Evolutionary conservation across 2,329 filamentous ascomycete genomes (phyloP).

Genomic region (Cladosporium sp.): DNA sequence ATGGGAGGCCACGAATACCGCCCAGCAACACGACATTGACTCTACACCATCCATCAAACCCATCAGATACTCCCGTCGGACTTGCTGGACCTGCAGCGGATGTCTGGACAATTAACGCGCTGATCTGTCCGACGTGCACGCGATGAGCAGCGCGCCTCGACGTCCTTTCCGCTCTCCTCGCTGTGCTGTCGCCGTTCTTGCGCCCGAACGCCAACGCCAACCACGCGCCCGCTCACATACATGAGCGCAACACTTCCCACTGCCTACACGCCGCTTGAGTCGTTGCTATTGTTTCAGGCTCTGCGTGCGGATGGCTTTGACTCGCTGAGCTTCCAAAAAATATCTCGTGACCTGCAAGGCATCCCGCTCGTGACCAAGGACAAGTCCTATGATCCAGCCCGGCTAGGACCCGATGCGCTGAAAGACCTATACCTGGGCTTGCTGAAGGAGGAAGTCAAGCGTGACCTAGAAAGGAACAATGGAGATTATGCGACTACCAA

Average conservation of each 20-base stretch:
- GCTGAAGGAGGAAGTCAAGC: constrained; percentile 66
- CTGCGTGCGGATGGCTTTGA: constrained; percentile 65
- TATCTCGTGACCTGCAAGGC: constrained; percentile 69
- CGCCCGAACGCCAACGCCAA: constrained; percentile 7
- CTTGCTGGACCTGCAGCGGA: neutral
- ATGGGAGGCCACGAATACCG: neutral
- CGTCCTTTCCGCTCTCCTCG: neutral
- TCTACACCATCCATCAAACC: neutral
- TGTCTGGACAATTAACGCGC: neutral
- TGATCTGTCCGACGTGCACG: neutral
- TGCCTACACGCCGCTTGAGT: constrained; percentile 76
- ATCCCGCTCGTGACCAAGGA: constrained; percentile 70
- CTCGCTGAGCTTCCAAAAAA: constrained; percentile 62
- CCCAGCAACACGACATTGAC: neutral
- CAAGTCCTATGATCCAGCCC: constrained; percentile 65
- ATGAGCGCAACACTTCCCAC: constrained; percentile 11
- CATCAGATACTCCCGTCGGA: neutral
- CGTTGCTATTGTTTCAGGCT: constrained; percentile 77
- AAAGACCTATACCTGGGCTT: constrained; percentile 73
- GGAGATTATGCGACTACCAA: constrained; percentile 28
- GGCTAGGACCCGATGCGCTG: constrained; percentile 73
- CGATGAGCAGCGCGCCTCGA: constrained; percentile 7
- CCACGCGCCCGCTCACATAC: constrained; percentile 2
- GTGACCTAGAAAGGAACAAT: constrained; percentile 27
- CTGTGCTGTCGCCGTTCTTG: neutral